These are phyloP conservation scores for Aureococcus anophagefferens DNA, from an alignment of 108 stramenopile genomes.

Conservation along the genomic window DNA sequence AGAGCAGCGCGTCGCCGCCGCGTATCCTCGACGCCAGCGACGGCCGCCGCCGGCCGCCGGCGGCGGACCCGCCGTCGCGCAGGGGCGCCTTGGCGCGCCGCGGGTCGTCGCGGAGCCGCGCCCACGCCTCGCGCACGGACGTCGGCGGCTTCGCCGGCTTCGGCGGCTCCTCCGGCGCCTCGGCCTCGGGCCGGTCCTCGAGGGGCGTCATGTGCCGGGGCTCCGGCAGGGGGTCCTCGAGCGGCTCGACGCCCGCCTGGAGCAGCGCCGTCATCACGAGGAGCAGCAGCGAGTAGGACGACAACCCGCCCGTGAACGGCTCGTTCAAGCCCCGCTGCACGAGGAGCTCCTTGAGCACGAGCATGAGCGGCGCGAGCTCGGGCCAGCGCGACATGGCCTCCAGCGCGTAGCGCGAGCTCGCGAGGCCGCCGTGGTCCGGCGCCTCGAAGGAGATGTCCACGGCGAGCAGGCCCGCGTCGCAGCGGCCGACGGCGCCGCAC, in stretches of 20 bases:
- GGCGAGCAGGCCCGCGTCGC: constrained; percentile 49
- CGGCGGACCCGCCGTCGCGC: neutral
- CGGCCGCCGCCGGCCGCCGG: neutral
- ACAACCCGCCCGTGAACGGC: constrained; percentile 86
- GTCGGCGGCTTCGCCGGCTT: neutral
- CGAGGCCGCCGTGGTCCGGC: constrained; percentile 80
- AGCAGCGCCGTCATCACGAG: constrained; percentile 66
- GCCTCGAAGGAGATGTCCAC: constrained; percentile 91
- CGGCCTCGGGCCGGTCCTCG: neutral
- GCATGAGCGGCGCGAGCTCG: constrained; percentile 55
- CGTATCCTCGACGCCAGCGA: neutral
- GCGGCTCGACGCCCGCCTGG: constrained; percentile 35
- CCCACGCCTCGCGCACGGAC: neutral
- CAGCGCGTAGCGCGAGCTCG: constrained; percentile 67
- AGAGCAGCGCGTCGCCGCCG: too few species aligned
- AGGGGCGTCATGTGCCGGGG: neutral
- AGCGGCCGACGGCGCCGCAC: neutral
- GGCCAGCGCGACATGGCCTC: constrained; percentile 63
- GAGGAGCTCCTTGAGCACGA: constrained; percentile 79
- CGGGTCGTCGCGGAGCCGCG: too few species aligned
- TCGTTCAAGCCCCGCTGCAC: constrained; percentile 79
- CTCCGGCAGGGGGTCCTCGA: neutral
- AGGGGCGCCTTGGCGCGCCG: too few species aligned
- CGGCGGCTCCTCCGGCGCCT: too few species aligned
- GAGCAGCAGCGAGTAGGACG: constrained; percentile 81